Base-by-base conservation (phyloP, 176 grass and related monocot genomes). In the Secale cereale region DNA sequence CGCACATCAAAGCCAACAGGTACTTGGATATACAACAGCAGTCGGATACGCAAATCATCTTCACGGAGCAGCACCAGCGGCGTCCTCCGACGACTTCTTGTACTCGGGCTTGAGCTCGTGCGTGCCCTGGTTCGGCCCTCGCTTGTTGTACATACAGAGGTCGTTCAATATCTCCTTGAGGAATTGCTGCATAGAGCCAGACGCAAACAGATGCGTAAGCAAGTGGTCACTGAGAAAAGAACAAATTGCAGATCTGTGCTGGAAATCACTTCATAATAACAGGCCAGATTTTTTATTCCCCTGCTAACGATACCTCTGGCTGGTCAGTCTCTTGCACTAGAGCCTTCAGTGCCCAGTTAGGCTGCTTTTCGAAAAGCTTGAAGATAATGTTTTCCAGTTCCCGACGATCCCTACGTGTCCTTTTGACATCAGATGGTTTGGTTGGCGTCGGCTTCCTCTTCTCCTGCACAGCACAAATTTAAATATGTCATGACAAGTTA, bases 381-480 rank as follows among this genome's bases (percentile, higher is more conserved):
- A 98, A 98, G 63, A 95, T 94, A 59, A 98, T 98, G 78, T 95
- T 94, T 77, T 93, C 95, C 85, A 98, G 81, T 61, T 98, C 95
- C 8, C 87, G 81, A 8, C 92, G 89, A 77, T 98, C 95, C 76
- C 89, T 90, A 41, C 92, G 92, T 85, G 87, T 98, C 62, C 95
- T 90, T 87, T 98, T 98, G 54, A 87, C 91, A 28, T 98, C 95
- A 13, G 90, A 86, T 81, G 85, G 88, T 85, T 98, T 98, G 9
- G 89, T 86, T 82, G 92, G 92, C 1, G 87, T 88, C 28, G 82
- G 65, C 74, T 94, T 95, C 82, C 89, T 94, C 85, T 98, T 94
- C 78, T 98, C 91, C 79, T 98, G 82, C 71, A 32, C 76, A 69
- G 43, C 17, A 83, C 25, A 81, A 72, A 70, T 26, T 91, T 71